These are phyloP conservation scores for Ustilago tritici DNA, from an alignment of 1,284 basidiomycete species.

Conservation along the genomic window DNA sequence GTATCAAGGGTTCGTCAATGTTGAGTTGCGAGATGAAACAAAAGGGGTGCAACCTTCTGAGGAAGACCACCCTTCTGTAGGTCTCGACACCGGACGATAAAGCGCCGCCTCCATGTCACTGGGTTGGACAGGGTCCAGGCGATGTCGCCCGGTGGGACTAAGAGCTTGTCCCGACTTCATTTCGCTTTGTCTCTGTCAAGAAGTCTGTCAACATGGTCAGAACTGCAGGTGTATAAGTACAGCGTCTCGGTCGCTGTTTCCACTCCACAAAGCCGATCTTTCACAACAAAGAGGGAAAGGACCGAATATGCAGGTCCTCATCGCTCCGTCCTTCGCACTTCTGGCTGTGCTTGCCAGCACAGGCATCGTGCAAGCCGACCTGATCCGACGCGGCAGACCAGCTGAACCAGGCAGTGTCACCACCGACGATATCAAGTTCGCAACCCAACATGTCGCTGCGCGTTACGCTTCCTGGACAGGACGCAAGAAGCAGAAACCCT, in stretches of 20 bases:
- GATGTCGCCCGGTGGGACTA: not conserved
- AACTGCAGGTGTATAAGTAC: not conserved
- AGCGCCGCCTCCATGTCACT: no score
- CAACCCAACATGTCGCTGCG: slow-evolving; percentile 18
- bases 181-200: not conserved
- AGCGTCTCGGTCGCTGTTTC: not conserved
- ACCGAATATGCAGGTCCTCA: not conserved
- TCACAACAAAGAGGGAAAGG: not conserved
- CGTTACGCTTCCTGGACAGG: slow-evolving; percentile 23
- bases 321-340: not conserved
- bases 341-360: not conserved
- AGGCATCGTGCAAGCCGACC: not conserved
- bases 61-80: not conserved
- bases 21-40: not conserved
- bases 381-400: not conserved
- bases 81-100: not conserved
- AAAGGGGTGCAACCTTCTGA: not conserved
- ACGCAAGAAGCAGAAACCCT: slow-evolving; percentile 5
- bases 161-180: not conserved
- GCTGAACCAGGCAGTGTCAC: slow-evolving; percentile 1
- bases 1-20: no score
- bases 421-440: slow-evolving; percentile 17
- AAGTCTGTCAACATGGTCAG: not conserved
- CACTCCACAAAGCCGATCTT: not conserved
- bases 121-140: not conserved